Evolutionary conservation across 768 basidiomycete species (phyloP).

Genomic region (Naganishia randhawae): DNA sequence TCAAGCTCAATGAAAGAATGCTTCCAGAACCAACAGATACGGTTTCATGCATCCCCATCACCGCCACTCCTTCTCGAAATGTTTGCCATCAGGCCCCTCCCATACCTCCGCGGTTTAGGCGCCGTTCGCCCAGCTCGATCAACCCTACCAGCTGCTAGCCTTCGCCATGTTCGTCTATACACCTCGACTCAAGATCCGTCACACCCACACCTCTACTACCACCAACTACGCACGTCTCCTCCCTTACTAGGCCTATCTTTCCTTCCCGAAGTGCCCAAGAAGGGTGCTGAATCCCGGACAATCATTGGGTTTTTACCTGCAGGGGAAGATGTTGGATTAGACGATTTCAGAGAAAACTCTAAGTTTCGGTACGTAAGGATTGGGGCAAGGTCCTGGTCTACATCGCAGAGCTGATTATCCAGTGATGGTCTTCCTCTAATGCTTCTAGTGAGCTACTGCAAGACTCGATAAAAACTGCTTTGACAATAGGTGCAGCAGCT

Average conservation of each 20-base stretch:
- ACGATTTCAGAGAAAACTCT: slow-evolving; percentile 45
- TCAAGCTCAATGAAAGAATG: not conserved
- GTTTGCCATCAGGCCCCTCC: not conserved
- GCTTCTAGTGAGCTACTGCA: slow-evolving; percentile 33
- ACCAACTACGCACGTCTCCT: slow-evolving; percentile 32
- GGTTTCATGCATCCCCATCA: too few relatives aligned
- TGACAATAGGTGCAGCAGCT: slow-evolving; percentile 34
- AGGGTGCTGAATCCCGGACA: slow-evolving; percentile 33
- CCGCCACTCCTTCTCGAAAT: slow-evolving; percentile 1
- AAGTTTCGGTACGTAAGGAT: slow-evolving; percentile 40
- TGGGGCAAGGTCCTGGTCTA: not conserved
- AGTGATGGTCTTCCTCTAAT: too few relatives aligned
- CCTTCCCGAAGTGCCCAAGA: slow-evolving; percentile 37
- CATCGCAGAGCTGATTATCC: too few relatives aligned
- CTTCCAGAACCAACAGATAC: not conserved
- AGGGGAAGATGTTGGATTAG: slow-evolving; percentile 32
- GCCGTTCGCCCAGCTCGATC: not conserved
- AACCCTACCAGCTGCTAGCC: not conserved
- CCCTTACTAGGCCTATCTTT: slow-evolving; percentile 41
- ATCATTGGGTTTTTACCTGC: slow-evolving; percentile 45
- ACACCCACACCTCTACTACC: slow-evolving; percentile 47
- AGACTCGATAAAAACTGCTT: slow-evolving; percentile 33
- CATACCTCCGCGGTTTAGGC: not conserved
- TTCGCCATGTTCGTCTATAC: not conserved
- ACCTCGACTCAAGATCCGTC: slow-evolving; percentile 36